phyloP scores from a whole-genome alignment of 1,139 yeast species.

The Kurtzmaniella quercitrusa region DNA sequence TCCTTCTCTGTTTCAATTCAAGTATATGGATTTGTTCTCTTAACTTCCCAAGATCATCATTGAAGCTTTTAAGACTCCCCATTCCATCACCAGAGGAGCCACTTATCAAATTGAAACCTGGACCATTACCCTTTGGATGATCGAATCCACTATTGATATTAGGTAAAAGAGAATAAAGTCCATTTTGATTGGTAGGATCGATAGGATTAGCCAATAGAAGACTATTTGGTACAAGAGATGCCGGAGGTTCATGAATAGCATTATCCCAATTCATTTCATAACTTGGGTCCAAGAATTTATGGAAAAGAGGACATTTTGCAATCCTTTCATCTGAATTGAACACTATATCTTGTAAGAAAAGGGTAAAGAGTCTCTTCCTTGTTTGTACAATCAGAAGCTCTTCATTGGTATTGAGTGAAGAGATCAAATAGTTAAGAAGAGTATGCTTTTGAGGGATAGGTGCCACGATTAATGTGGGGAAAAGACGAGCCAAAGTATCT shows the following conservation, averaged over 20 bases:
- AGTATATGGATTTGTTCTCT: constrained; percentile 32
- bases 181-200: constrained; percentile 44
- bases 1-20: constrained; percentile 20
- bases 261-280: constrained; percentile 46
- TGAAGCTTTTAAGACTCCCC: constrained; percentile 28
- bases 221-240: constrained; percentile 35
- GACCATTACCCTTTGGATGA: neutral
- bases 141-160: constrained; percentile 20
- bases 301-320: constrained; percentile 29
- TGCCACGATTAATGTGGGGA: constrained; percentile 50
- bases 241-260: constrained; percentile 46
- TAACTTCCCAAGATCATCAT: constrained; percentile 33
- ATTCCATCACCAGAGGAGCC: constrained; percentile 29
- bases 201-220: constrained; percentile 41
- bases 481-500: constrained; percentile 38
- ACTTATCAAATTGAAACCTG: constrained; percentile 19
- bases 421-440: constrained; percentile 36
- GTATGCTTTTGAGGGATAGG: constrained; percentile 61
- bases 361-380: constrained; percentile 36
- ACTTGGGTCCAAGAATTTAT: constrained; percentile 46
- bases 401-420: constrained; percentile 34
- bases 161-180: constrained; percentile 40
- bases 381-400: constrained; percentile 39
- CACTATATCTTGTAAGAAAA: constrained; percentile 34
- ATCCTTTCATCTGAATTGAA: constrained; percentile 23